These are phyloP conservation scores for Trichoderma sp. DNA, from an alignment of 2,329 filamentous ascomycete genomes.

Conservation along the genomic window DNA sequence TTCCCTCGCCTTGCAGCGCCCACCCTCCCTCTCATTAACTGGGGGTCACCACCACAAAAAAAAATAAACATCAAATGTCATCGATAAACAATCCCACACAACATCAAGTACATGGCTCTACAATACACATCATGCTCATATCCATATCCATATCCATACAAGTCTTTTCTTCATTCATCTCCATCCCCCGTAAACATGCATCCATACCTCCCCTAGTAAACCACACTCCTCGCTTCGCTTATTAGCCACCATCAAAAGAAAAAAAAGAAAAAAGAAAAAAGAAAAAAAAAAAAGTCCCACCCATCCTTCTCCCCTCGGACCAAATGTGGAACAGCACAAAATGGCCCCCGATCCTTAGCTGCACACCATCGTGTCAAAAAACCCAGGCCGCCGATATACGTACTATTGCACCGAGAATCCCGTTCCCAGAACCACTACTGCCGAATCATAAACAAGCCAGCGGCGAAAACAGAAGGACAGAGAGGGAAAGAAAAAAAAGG, in stretches of 20 bases:
- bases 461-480: neutral
- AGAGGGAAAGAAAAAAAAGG: neutral
- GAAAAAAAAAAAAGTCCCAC: neutral
- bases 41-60: neutral
- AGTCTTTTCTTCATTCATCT: neutral
- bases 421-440: neutral
- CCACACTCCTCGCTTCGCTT: neutral
- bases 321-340: neutral
- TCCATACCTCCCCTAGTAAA: neutral
- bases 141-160: neutral
- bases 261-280: neutral
- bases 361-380: neutral
- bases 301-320: neutral
- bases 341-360: neutral
- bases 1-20: neutral
- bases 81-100: neutral
- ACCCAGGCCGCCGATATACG: neutral
- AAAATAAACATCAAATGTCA: too few relatives aligned
- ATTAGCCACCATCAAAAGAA: neutral
- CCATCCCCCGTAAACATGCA: neutral
- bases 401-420: neutral
- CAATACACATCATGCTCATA: too few relatives aligned
- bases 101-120: too few relatives aligned
- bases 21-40: neutral
- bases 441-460: neutral